Evolutionary conservation across 306 rosid genomes (phyloP), one percentile per base, ranked within the genome.

Genomic region (Pueraria montana): DNA sequence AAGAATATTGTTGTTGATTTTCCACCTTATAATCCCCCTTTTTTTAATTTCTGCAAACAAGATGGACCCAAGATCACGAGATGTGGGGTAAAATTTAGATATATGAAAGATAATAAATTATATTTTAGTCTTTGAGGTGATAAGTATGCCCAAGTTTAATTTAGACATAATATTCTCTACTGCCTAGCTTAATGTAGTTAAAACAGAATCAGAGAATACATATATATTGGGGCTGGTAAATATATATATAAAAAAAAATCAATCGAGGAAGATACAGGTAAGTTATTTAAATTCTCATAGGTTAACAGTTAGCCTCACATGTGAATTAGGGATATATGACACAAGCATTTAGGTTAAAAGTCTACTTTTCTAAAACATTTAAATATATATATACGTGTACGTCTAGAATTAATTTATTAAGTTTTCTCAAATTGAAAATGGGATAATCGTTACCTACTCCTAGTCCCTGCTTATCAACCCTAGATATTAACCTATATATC

Each of bases 1-100:
- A 48, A 77, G 66, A 67, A 83, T 76, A 77, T 76, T 76, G 61
- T 67, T 75, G 52, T 46, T 71, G 40, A 52, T 74, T 82, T 79
- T 50, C 68, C 59, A 77, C 79, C 46, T 55, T 36, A 43, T 13
- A 66, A 42, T 42, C 27, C 11, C 48, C 50, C 13, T 2, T 16
- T 32, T 16, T 4, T 17, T 4, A 7, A 50, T 81, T 55, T 16
- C 72, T 68, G 46, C 52, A 65, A 30, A 34, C 38, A 71, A 49
- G 11, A 71, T 27, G 83, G 83, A 77, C 64, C 50, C 74, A 71
- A 71, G n/a, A 62, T n/a, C 62, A 50, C 13, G 24, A 77, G 50
- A 58, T 30, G 30, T 56, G 21, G 17, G 71, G 52, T 7, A 76
- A 45, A 34, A 77, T 8, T 76, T 76, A 8, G 30, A 23, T 61